These are phyloP conservation scores for Quercus agrifolia DNA, from an alignment of 306 rosid genomes.

Conservation along the genomic window DNA sequence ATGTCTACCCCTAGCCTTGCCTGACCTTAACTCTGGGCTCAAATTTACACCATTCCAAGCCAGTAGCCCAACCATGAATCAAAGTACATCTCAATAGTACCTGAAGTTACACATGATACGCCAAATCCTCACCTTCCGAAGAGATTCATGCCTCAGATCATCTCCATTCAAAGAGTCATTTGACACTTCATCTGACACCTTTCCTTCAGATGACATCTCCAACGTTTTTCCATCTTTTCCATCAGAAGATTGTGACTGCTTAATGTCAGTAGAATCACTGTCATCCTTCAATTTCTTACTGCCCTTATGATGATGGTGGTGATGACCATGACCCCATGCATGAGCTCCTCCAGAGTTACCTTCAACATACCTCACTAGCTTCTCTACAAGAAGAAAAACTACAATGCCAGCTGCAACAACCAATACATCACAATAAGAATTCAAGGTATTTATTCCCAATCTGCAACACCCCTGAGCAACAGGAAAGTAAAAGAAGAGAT, in stretches of 20 bases:
- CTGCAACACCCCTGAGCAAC: slow-evolving; percentile 5
- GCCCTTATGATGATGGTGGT: slow-evolving; percentile 64
- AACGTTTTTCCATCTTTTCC: slow-evolving; percentile 27
- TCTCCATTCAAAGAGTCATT: slow-evolving; percentile 37
- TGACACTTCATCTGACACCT: slow-evolving; percentile 23
- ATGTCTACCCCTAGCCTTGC: neutral
- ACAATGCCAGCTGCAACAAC: slow-evolving; percentile 83
- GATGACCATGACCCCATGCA: slow-evolving; percentile 74
- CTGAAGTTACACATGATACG: neutral
- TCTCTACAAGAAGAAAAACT: slow-evolving; percentile 90
- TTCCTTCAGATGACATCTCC: slow-evolving; percentile 33
- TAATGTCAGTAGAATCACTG: slow-evolving; percentile 32
- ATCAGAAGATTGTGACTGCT: slow-evolving; percentile 20
- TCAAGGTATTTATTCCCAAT: slow-evolving; percentile 15
- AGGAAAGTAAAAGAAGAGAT: slow-evolving; percentile 1
- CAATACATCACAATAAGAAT: slow-evolving; percentile 14
- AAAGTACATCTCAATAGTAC: neutral
- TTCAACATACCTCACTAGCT: slow-evolving; percentile 86
- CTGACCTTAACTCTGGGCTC: neutral
- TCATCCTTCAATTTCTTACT: slow-evolving; percentile 67
- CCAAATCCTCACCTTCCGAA: slow-evolving; percentile 55
- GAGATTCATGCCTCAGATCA: slow-evolving; percentile 33
- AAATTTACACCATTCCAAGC: neutral
- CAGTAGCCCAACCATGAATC: neutral
- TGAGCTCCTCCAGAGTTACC: slow-evolving; percentile 67